A percentile compares a stretch with the other conserved stretches of the same genome.
Evolutionary conservation across 495 filamentous ascomycete species (phyloP).

Genomic region (Xylona heveae): DNA sequence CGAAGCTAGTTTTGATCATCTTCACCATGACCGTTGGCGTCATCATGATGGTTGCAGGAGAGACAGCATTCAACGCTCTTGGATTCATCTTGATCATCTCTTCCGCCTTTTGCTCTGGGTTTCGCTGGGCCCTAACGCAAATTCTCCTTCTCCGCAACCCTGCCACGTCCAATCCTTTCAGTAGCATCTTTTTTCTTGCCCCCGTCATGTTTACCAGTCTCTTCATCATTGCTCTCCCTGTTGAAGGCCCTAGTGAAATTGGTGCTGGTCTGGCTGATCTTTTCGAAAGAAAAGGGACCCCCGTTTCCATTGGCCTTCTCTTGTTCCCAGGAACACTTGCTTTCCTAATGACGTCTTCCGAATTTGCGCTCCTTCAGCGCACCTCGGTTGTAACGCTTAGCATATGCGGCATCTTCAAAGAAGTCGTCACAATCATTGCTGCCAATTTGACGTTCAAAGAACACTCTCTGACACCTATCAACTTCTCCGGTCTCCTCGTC

Average conservation of each 20-base stretch:
- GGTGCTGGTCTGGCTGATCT: conserved; percentile 43
- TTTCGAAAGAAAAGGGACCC: conserved; percentile 40
- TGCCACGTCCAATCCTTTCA: conserved; percentile 91
- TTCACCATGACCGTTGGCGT: conserved; percentile 85
- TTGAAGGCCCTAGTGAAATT: too few relatives aligned
- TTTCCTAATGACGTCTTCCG: conserved; percentile 89
- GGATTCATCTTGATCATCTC: conserved; percentile 86
- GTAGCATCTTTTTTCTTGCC: conserved; percentile 88
- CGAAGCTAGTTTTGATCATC: conserved; percentile 71
- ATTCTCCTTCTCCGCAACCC: conserved; percentile 88
- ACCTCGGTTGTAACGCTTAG: conserved; percentile 90
- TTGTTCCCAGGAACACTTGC: conserved; percentile 82
- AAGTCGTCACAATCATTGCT: conserved; percentile 87
- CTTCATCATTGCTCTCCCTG: conserved; percentile 56
- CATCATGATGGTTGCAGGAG: conserved; percentile 96
- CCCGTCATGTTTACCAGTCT: conserved; percentile 88
- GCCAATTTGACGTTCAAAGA: conserved; percentile 83
- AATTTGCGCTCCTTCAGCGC: conserved; percentile 85
- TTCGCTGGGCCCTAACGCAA: conserved; percentile 93
- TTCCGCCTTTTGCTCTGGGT: conserved; percentile 85
- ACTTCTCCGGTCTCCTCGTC: conserved; percentile 67
- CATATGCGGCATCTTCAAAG: conserved; percentile 98
- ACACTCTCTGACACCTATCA: conserved; percentile 69
- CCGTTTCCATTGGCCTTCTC: conserved; percentile 36
- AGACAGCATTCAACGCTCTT: conserved; percentile 72